phyloP scores from a whole-genome alignment of 805 yeast genomes.

The Scheffersomyces amazonensis region DNA sequence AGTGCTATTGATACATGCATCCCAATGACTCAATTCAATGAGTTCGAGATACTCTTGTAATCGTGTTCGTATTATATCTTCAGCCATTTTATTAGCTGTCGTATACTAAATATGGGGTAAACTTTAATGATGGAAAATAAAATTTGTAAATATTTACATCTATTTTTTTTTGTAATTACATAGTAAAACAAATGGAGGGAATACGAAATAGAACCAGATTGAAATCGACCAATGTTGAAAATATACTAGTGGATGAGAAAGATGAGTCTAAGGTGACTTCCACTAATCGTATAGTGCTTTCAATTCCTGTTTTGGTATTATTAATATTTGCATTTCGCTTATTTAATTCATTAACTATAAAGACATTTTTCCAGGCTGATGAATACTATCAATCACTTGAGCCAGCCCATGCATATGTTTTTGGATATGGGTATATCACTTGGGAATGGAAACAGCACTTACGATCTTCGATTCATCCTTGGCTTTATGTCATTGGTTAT shows the following conservation, averaged over 20 bases:
- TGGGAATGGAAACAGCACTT: constrained; percentile 92
- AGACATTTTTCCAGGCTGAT: constrained; percentile 92
- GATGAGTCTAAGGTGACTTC: too few relatives aligned
- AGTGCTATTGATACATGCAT: constrained; percentile 11
- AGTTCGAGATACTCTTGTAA: constrained; percentile 3
- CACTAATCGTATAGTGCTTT: too few relatives aligned
- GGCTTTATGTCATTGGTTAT: constrained; percentile 54
- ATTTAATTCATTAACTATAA: constrained; percentile 58
- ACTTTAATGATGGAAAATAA: not conserved
- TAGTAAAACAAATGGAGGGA: too few relatives aligned
- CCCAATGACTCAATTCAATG: constrained; percentile 14
- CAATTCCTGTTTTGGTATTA: too few relatives aligned
- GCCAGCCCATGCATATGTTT: constrained; percentile 78
- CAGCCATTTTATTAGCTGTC: not conserved
- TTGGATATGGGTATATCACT: constrained; percentile 78
- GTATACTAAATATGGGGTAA: not conserved
- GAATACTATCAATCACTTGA: constrained; percentile 92
- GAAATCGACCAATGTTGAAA: not conserved
- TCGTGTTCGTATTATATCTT: not conserved
- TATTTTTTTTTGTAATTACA: too few relatives aligned
- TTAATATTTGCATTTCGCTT: constrained; percentile 18
- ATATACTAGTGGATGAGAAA: too few relatives aligned
- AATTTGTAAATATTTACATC: too few relatives aligned
- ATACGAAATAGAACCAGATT: not conserved
- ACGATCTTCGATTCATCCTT: constrained; percentile 78